Percentiles rank a stretch among this genome's conserved stretches.
These are phyloP conservation scores for Amanita exitialis DNA, from an alignment of 768 basidiomycete genomes.

Conservation along the genomic window DNA sequence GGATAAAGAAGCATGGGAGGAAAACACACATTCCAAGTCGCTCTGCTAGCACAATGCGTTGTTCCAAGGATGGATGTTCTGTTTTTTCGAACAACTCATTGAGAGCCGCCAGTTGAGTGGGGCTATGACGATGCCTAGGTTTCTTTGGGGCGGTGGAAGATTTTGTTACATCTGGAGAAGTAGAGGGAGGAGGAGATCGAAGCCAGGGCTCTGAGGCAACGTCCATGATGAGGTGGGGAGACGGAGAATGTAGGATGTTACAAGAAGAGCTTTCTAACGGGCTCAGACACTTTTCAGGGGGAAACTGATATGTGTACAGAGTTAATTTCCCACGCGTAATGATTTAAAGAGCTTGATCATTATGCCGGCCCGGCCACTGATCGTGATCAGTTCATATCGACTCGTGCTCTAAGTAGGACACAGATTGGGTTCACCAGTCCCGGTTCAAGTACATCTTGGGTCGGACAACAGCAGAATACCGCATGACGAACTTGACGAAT, in stretches of 20 bases:
- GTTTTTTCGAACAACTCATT: conserved; percentile 72
- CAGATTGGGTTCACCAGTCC: background rate
- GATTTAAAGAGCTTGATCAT: background rate
- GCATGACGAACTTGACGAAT: background rate
- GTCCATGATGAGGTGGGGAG: conserved; percentile 7
- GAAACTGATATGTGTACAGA: conserved; percentile 7
- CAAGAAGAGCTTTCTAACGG: conserved; percentile 1
- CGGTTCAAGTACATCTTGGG: no score
- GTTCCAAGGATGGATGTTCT: conserved; percentile 65
- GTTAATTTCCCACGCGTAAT: conserved; percentile 5
- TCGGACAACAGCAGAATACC: background rate
- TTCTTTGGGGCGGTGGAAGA: conserved; percentile 48
- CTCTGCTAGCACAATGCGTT: conserved; percentile 58
- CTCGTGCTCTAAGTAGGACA: no score
- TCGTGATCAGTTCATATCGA: background rate
- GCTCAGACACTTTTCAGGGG: conserved; percentile 6
- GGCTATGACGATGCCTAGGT: conserved; percentile 68
- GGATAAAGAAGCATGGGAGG: conserved; percentile 9
- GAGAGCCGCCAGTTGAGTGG: conserved; percentile 61
- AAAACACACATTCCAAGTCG: conserved; percentile 64
- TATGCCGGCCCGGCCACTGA: background rate
- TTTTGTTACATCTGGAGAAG: conserved; percentile 17
- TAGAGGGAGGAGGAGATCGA: conserved; percentile 16
- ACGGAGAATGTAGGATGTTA: conserved; percentile 12
- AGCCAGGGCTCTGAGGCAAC: conserved; percentile 1